A percentile compares a stretch with the other conserved stretches of the same genome.
phyloP scores from a whole-genome alignment of 2,329 filamentous ascomycete species.

The Arthrobotrys sphaeroides region DNA sequence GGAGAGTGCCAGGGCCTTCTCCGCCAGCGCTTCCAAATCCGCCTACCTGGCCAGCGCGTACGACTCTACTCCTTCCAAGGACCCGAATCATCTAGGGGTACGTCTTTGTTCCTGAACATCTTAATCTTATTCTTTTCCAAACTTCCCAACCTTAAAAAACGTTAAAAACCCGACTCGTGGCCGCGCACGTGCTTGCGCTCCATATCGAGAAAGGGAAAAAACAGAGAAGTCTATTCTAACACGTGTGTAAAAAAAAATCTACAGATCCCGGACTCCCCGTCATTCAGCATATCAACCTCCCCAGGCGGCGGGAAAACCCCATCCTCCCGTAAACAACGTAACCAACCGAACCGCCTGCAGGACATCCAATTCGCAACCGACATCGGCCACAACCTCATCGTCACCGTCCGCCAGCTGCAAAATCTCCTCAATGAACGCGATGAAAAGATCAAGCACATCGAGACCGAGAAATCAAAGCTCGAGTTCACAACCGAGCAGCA shows the following conservation, averaged over 20 bases:
- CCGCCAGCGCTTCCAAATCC: slow-evolving; percentile 81
- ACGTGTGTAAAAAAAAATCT: background rate
- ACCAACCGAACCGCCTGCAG: slow-evolving; percentile 87
- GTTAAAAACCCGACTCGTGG: background rate
- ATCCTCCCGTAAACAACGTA: slow-evolving; percentile 69
- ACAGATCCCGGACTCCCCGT: slow-evolving; percentile 42
- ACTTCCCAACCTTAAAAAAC: background rate
- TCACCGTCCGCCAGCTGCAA: slow-evolving; percentile 93
- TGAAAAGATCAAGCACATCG: slow-evolving; percentile 79
- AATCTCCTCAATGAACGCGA: slow-evolving; percentile 85
- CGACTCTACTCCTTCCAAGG: slow-evolving; percentile 61
- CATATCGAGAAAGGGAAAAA: no score
- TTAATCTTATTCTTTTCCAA: background rate
- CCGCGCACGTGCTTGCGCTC: background rate
- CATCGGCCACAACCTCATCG: slow-evolving; percentile 91
- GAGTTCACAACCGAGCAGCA: slow-evolving; percentile 84
- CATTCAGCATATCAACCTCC: slow-evolving; percentile 58
- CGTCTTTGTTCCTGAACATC: background rate
- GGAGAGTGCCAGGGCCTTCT: slow-evolving; percentile 86
- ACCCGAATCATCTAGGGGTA: slow-evolving; percentile 60
- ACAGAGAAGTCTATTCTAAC: slow-evolving; percentile 6
- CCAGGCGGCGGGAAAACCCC: slow-evolving; percentile 65
- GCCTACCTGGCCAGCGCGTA: slow-evolving; percentile 72
- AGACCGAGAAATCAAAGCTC: slow-evolving; percentile 78
- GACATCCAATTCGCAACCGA: slow-evolving; percentile 99